Evolutionary conservation across 202 grass and related monocot genomes (phyloP).

Genomic region (Elaeis oleifera): DNA sequence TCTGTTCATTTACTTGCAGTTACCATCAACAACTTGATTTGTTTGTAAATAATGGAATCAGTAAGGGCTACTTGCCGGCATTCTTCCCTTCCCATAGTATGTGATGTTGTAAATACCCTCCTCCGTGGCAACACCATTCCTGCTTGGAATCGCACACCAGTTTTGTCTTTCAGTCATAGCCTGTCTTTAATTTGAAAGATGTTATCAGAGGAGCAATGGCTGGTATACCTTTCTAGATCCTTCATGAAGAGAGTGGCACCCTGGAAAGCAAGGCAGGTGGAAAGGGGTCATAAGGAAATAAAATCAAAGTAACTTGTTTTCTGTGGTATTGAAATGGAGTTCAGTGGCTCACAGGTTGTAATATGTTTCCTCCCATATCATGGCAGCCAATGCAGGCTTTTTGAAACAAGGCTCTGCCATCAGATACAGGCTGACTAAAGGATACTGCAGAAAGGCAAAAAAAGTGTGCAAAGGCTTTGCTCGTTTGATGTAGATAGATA

Average conservation of each 20-base stretch:
- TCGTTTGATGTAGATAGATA: too few species aligned
- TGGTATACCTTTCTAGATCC: constrained; percentile 69
- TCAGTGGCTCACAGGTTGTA: constrained; percentile 59
- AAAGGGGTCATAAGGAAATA: neutral
- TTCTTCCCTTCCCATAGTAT: constrained; percentile 81
- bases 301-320: neutral
- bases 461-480: too few species aligned
- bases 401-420: constrained; percentile 55
- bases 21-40: neutral
- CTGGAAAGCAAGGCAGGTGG: constrained; percentile 27
- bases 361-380: constrained; percentile 86
- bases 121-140: constrained; percentile 64
- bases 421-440: constrained; percentile 36
- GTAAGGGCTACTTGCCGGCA: constrained; percentile 43
- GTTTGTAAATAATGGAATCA: neutral
- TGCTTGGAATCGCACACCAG: constrained; percentile 20
- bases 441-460: constrained; percentile 14
- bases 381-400: constrained; percentile 91
- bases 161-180: constrained; percentile 3
- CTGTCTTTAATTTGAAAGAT: neutral
- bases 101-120: constrained; percentile 81
- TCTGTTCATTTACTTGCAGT: neutral
- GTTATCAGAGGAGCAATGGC: neutral
- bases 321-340: neutral
- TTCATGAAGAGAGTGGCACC: constrained; percentile 81